A percentile compares a stretch with the other conserved stretches of the same genome.
These are phyloP conservation scores for Tolypocladium guangdongense DNA, from an alignment of 2,329 filamentous ascomycete species.

Conservation along the genomic window DNA sequence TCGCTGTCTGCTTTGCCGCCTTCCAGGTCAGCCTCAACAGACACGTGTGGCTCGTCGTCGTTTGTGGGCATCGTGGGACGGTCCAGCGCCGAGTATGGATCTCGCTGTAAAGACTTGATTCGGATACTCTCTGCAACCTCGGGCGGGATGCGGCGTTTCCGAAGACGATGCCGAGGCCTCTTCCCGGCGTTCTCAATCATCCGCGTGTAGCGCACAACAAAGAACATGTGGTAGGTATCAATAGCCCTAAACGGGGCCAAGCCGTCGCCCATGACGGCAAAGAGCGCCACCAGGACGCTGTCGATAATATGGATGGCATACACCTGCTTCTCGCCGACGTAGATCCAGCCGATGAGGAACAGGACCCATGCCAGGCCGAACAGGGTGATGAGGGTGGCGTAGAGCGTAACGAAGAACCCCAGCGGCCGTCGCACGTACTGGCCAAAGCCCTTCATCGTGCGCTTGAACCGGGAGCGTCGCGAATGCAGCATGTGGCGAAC, in stretches of 20 bases:
- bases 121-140: background rate
- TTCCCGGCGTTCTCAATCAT: conserved; percentile 32
- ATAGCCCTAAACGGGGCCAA: conserved; percentile 64
- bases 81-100: background rate
- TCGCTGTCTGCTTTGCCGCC: conserved; percentile 24
- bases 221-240: conserved; percentile 83
- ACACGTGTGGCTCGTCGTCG: background rate
- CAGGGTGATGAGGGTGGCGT: conserved; percentile 70
- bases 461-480: conserved; percentile 66
- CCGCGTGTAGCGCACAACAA: conserved; percentile 56
- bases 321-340: conserved; percentile 60
- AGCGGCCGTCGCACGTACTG: conserved; percentile 69
- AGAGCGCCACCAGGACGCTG: conserved; percentile 59
- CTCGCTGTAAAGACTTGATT: background rate
- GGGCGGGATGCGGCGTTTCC: background rate
- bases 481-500: conserved; percentile 85
- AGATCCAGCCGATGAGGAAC: conserved; percentile 87
- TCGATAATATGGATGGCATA: conserved; percentile 63
- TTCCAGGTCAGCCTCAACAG: conserved; percentile 23
- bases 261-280: conserved; percentile 60
- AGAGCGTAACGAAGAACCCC: conserved; percentile 74
- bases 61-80: conserved; percentile 3
- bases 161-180: background rate
- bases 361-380: conserved; percentile 84
- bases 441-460: conserved; percentile 66